Base-by-base conservation (phyloP, 805 yeast genomes). In the Saturnispora silvae region DNA sequence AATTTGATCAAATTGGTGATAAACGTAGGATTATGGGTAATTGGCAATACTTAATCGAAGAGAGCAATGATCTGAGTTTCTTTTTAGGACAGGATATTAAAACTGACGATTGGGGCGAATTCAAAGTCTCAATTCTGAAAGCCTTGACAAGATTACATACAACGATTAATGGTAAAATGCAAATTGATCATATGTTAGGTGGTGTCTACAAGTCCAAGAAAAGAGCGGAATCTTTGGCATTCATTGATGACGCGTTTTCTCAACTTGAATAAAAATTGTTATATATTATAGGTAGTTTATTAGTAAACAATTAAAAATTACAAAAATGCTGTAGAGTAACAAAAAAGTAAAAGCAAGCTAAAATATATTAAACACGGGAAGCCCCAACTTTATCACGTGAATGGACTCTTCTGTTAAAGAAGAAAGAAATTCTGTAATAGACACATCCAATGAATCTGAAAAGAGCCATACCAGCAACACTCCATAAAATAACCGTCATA, bases 401-500 rank as follows among this genome's bases (percentile, higher is more conserved):
- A 34, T 52, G 50, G 36, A 41, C 49, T 30, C 39, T 40, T 25
- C 60, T 41, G 26, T 47, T 49, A 22, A 51, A 34, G 14, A 45
- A 37, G 8, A 46, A 40, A 11, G 47, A 46, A 14, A 57, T 32
- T 14, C 60, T 40, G 42, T 75, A 87, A 38, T 71, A 52, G 1
- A 72, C 51, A 43, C 92, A 75, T 2, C 96, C 95, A 22, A 75
- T 36, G 44, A 86, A 76, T 45, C 96, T 67, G 53, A 83, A 74
- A 5, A 77, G 68, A 1, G 96, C 95, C 59, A 84, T 67, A 4
- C 73, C 80, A 1, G 95, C 95, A 33, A 89, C 96, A 20, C 83
- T 65, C 96, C 97, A 89, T 46, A 89, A 65, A 31, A 89, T 77
- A 27, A 87, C 82, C 10, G 86, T 72, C 64, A 89, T 72, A 53